A percentile compares a stretch with the other conserved stretches of the same genome.
These are phyloP conservation scores for Crotalaria pallida DNA, from an alignment of 306 rosid genomes.

Conservation along the genomic window DNA sequence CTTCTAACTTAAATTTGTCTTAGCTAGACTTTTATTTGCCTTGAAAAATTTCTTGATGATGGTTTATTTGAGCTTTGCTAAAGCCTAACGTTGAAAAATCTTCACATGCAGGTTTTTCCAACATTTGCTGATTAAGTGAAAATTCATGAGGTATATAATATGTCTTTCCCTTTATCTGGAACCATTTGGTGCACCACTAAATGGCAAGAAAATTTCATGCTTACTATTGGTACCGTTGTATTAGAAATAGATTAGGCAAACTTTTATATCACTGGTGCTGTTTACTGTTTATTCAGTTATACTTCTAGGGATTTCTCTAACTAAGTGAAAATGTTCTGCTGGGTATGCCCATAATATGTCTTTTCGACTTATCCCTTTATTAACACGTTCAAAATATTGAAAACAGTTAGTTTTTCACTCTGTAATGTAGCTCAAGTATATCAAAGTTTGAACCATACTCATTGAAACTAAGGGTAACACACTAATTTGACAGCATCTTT, in stretches of 20 bases:
- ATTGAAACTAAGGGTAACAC: not conserved
- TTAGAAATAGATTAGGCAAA: not conserved
- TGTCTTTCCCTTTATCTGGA: not conserved
- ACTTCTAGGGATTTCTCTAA: not conserved
- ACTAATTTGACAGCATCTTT: not conserved
- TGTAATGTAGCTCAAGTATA: not conserved
- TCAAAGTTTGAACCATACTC: not conserved
- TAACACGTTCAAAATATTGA: not conserved
- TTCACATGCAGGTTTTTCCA: not conserved
- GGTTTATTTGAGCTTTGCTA: slow-evolving; percentile 12
- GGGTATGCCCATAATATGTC: not conserved
- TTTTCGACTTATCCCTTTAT: not conserved
- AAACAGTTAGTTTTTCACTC: not conserved
- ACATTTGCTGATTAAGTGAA: not conserved
- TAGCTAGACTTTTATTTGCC: not conserved
- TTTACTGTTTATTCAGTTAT: not conserved
- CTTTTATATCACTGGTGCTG: not conserved
- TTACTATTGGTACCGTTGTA: not conserved
- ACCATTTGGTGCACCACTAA: not conserved
- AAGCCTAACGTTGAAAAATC: not conserved
- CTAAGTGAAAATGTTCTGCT: not conserved
- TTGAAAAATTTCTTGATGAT: not conserved
- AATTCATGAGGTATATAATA: not conserved
- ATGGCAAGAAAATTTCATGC: not conserved
- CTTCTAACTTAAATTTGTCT: not conserved